These are phyloP conservation scores for Amylocarpus encephaloides DNA, from an alignment of 2,329 filamentous ascomycete species.

Conservation along the genomic window DNA sequence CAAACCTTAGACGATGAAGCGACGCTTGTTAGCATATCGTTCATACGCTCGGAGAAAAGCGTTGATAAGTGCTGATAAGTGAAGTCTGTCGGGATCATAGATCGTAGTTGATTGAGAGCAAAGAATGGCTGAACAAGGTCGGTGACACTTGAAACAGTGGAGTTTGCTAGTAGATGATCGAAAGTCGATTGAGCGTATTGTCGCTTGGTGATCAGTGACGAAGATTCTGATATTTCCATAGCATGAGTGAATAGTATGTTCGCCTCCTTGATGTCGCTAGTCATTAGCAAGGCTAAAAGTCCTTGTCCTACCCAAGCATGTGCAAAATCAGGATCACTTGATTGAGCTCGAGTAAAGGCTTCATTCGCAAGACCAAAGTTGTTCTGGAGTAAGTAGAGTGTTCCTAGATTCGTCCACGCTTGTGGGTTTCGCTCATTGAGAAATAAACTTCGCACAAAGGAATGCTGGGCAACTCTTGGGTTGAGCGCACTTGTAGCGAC, in stretches of 20 bases:
- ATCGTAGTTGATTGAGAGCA: constrained; percentile 73
- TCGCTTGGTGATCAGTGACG: constrained; percentile 63
- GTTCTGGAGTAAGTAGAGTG: constrained; percentile 76
- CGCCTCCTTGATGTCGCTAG: constrained; percentile 68
- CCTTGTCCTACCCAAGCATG: constrained; percentile 94
- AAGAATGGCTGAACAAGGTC: constrained; percentile 82
- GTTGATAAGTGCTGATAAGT: constrained; percentile 71
- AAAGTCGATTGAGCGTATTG: constrained; percentile 79
- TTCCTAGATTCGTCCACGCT: constrained; percentile 86
- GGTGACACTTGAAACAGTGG: constrained; percentile 44
- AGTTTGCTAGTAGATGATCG: constrained; percentile 63
- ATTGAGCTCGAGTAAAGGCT: constrained; percentile 85
- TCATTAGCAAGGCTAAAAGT: constrained; percentile 66
- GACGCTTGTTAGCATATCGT: constrained; percentile 60
- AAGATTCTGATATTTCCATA: constrained; percentile 82
- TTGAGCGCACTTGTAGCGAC: constrained; percentile 84
- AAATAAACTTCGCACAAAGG: constrained; percentile 87
- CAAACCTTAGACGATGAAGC: constrained; percentile 61
- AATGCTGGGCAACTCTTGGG: constrained; percentile 83
- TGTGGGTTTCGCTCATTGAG: constrained; percentile 81
- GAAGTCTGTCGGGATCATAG: constrained; percentile 64
- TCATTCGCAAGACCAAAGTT: constrained; percentile 83
- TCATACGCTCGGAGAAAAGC: constrained; percentile 74
- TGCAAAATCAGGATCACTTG: constrained; percentile 87
- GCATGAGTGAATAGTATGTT: constrained; percentile 85